Evolutionary conservation across 371 early-diverging fungal species (phyloP).

Genomic region (Umbelopsis sp.): DNA sequence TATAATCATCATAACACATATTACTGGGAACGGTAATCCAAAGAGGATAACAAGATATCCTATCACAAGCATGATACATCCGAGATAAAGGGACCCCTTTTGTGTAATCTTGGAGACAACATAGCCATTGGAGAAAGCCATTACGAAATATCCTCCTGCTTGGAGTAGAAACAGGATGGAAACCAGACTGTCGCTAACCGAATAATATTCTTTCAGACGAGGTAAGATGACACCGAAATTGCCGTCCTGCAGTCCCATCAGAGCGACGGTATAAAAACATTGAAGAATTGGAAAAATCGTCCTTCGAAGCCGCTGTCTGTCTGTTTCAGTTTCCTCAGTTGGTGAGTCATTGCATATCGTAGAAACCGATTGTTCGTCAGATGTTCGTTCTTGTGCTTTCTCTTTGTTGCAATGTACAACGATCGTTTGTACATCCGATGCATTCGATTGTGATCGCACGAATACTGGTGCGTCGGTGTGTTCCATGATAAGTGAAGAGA

Average conservation of each 20-base stretch:
- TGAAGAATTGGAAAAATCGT: conserved; percentile 21
- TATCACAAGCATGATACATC: conserved; percentile 21
- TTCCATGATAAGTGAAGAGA: background rate
- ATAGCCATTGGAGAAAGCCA: conserved; percentile 33
- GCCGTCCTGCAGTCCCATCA: conserved; percentile 38
- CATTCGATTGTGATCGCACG: background rate
- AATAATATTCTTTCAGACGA: conserved; percentile 29
- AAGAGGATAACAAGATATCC: conserved; percentile 25
- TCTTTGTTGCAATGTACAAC: background rate
- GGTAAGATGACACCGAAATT: conserved; percentile 38
- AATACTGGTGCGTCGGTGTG: background rate
- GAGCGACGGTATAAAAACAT: conserved; percentile 26
- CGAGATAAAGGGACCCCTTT: conserved; percentile 28
- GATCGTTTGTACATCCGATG: background rate
- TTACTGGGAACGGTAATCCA: conserved; percentile 30
- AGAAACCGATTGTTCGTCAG: background rate
- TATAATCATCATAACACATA: conserved; percentile 25
- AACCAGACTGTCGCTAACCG: conserved; percentile 32
- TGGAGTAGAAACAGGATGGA: conserved; percentile 32
- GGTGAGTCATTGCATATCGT: background rate
- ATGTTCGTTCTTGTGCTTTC: background rate
- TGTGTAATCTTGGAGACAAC: conserved; percentile 35
- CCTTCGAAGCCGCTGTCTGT: background rate
- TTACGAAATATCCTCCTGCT: conserved; percentile 32
- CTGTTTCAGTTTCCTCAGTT: background rate